Percentiles rank a stretch among this genome's conserved stretches.
Conservation (phyloP, 1,284 basidiomycete genomes). For the Tilletia horrida region DNA sequence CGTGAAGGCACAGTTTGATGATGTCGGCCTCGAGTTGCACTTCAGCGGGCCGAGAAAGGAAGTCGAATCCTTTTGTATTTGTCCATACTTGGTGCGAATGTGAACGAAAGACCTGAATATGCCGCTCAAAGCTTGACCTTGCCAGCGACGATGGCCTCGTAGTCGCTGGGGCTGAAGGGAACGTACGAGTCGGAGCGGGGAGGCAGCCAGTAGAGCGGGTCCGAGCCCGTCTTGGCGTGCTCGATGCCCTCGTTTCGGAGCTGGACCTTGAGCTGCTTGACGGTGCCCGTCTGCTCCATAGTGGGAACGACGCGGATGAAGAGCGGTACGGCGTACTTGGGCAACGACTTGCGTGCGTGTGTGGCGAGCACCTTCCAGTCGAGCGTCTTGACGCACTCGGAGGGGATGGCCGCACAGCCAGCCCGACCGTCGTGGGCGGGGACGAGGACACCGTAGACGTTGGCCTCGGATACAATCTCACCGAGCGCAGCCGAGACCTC, state of each 20-base stretch:
- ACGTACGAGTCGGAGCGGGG: constrained; percentile 36
- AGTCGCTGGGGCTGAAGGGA: constrained; percentile 38
- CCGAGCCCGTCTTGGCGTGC: constrained; percentile 38
- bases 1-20: too few species aligned
- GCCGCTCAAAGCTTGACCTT: constrained; percentile 34
- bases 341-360: constrained; percentile 45
- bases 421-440: constrained; percentile 54
- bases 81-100: too few species aligned
- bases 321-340: constrained; percentile 55
- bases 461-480: constrained; percentile 49
- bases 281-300: constrained; percentile 50
- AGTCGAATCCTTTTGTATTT: too few species aligned
- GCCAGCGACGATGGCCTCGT: constrained; percentile 37
- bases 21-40: too few species aligned
- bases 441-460: constrained; percentile 55
- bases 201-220: constrained; percentile 45
- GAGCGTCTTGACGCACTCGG: constrained; percentile 23
- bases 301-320: constrained; percentile 51
- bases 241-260: constrained; percentile 54
- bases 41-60: not conserved
- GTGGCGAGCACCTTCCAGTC: constrained; percentile 43
- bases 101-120: not conserved
- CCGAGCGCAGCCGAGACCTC: constrained; percentile 50
- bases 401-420: constrained; percentile 54
- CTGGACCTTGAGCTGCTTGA: constrained; percentile 52